Base-by-base conservation (phyloP, 768 basidiomycete species). In the Gymnopilus junonius region DNA sequence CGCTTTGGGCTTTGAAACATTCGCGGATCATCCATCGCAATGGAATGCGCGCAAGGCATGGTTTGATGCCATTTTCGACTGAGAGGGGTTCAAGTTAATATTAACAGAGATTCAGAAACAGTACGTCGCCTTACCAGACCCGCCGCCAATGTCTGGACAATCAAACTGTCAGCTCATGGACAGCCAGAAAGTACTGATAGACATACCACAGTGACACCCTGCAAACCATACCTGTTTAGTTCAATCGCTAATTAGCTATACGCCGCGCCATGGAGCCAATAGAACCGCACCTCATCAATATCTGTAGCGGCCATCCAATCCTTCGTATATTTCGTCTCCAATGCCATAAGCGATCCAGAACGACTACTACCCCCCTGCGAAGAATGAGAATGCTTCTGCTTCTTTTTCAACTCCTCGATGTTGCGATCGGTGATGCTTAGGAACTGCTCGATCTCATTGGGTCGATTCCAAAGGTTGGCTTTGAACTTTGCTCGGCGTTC, bases 1-100 rank as follows among this genome's bases (percentile, higher is more conserved):
- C 89, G 3, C 80, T 80, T 2, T 85, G 65, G n/a, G 81, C 69
- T 51, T 76, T 77, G 80, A 90, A 87, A 62, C 82, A 85, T 69
- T 92, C 83, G 40, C 89, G 83, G 63, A 92, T 76, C 88, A 91
- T 90, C 90, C 90, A 88, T 0, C 83, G 79, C 7, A 88, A 76
- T 0, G 85, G 73, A 39, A 87, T 83, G 48, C 83, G 80, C 1
- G 86, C 80, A 1, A 88, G 79, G 17, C 74, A 76, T 48, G 80
- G 69, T 2, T 68, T 67, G 0, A 73, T 75, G 2, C 74, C 77
- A 63, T 87, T 84, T 15, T 69, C 67, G 1, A 82, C 82, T 62
- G 23, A 1, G 39, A 23, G 14, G 56, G 40, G 40, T 40, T n/a
- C n/a, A 8, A 25, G 5, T 15, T 11, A 25, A 37, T 3, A 23